Base-by-base conservation (phyloP, 2,329 filamentous ascomycete species). In the Cladophialophora bantiana region DNA sequence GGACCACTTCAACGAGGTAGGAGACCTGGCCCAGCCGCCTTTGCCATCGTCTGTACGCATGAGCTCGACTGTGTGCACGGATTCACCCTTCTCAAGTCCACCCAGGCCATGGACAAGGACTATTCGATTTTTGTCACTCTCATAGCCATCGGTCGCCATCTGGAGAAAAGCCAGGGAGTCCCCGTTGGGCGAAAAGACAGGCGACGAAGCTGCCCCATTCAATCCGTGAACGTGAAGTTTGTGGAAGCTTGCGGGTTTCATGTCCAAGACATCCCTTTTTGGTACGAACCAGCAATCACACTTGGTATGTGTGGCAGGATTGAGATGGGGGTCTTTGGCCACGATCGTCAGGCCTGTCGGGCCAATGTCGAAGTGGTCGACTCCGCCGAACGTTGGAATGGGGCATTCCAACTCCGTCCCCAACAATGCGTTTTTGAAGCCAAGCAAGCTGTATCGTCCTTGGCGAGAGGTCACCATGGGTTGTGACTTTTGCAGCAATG, bases 361-460 rank as follows among this genome's bases (percentile, higher is more conserved):
- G 56, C 80, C 81, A 54, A 84, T 78, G 67, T 82, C 82, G 69
- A 83, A 83, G 67, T 82, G 75, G 26, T 80, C 78, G 12, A 78
- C 74, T 9, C 81, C 81, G 1, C 81, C 82, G 68, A 83, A 83
- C 0, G 82, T 78, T 0, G 81, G 80, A 38, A 83, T 83, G 0
- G 82, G 82, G 35, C 79, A 80, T 68, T 84, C 82, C 12, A 83
- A 74, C 1, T 76, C 75, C 0, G 74, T 74, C 31, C 79, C 70
- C 5, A 76, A 78, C 13, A 80, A 76, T 1, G 80, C 77, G 15
- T 83, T 83, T 3, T 77, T 82, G 18, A 83, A 73, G 3, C 77
- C 77, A 0, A 80, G 79, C 15, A 83, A 56, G 15, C 57, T 69
- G 58, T 75, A 77, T 36, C 77, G 77, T 15, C 78, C 77, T 59